These are phyloP conservation scores for Tricholoma matsutake DNA, from an alignment of 768 basidiomycete genomes.

Conservation along the genomic window DNA sequence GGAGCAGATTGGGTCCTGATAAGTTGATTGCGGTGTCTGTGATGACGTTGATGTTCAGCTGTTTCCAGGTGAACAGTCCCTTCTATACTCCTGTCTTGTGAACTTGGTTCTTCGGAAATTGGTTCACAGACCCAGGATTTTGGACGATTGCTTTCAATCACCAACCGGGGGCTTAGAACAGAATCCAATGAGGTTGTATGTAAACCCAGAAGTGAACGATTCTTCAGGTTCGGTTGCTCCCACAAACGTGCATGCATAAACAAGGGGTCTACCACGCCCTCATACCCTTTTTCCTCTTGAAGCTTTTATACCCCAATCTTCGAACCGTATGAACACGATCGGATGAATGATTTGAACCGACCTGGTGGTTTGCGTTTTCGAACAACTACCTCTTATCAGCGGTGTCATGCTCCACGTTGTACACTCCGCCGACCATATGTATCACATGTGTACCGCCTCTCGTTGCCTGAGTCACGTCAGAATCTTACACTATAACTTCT, in stretches of 20 bases:
- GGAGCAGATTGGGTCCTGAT: constrained; percentile 50
- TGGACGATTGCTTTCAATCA: constrained; percentile 12
- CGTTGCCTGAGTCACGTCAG: background rate
- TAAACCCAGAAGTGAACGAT: constrained; percentile 19
- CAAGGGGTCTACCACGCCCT: constrained; percentile 2
- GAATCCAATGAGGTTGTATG: constrained; percentile 14
- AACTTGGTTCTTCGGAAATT: constrained; percentile 49
- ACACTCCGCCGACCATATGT: constrained; percentile 2
- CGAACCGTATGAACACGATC: constrained; percentile 23
- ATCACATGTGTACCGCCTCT: background rate
- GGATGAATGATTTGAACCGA: constrained; percentile 11
- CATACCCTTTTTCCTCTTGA: constrained; percentile 26
- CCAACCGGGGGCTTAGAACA: background rate
- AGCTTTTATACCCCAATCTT: constrained; percentile 36
- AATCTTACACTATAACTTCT: background rate
- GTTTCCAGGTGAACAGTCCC: constrained; percentile 12
- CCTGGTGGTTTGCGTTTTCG: constrained; percentile 9
- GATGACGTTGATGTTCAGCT: constrained; percentile 51
- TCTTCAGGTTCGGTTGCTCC: constrained; percentile 17
- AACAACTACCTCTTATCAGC: constrained; percentile 30
- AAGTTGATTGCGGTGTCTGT: constrained; percentile 46
- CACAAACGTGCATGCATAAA: constrained; percentile 47
- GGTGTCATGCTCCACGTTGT: constrained; percentile 17
- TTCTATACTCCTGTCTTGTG: constrained; percentile 23
- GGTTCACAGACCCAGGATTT: constrained; percentile 41